These are phyloP conservation scores for Gynostemma pentaphyllum DNA, from an alignment of 306 rosid genomes.

Conservation along the genomic window DNA sequence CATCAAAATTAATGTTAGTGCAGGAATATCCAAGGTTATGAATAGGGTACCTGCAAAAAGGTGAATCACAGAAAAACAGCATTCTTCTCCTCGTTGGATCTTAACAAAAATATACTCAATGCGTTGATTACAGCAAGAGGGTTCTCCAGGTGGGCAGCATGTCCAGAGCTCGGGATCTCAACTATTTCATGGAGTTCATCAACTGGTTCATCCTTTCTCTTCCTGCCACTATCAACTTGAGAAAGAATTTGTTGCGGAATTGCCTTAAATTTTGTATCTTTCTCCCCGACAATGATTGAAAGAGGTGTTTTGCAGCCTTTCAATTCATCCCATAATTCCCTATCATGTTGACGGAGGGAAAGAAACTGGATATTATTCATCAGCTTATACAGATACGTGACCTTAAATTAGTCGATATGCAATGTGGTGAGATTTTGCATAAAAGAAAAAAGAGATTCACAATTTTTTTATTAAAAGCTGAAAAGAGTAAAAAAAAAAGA, in stretches of 20 bases:
- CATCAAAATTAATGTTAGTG: not conserved
- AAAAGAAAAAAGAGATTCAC: too few relatives aligned
- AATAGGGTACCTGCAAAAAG: not conserved
- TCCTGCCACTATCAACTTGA: constrained; percentile 16
- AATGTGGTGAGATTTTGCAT: too few relatives aligned
- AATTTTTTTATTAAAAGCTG: too few relatives aligned
- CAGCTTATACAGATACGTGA: not conserved
- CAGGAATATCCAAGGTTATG: not conserved
- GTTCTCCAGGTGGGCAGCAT: constrained; percentile 86
- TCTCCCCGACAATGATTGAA: constrained; percentile 64
- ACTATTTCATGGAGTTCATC: constrained; percentile 33
- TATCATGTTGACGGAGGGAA: constrained; percentile 18
- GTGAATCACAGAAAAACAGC: not conserved
- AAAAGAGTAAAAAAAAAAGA: too few relatives aligned
- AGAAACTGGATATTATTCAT: constrained; percentile 3
- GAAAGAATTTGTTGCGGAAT: constrained; percentile 48
- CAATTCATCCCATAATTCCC: constrained; percentile 82
- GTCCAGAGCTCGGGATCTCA: constrained; percentile 68
- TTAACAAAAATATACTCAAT: constrained; percentile 40
- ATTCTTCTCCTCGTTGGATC: constrained; percentile 13
- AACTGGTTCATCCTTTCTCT: constrained; percentile 12
- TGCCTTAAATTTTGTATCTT: constrained; percentile 58
- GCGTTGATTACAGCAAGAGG: constrained; percentile 62
- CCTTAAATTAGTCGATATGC: not conserved
- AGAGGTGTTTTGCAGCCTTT: constrained; percentile 55